Conservation (phyloP, 164 flowering plant species). For the Aristolochia californica region DNA sequence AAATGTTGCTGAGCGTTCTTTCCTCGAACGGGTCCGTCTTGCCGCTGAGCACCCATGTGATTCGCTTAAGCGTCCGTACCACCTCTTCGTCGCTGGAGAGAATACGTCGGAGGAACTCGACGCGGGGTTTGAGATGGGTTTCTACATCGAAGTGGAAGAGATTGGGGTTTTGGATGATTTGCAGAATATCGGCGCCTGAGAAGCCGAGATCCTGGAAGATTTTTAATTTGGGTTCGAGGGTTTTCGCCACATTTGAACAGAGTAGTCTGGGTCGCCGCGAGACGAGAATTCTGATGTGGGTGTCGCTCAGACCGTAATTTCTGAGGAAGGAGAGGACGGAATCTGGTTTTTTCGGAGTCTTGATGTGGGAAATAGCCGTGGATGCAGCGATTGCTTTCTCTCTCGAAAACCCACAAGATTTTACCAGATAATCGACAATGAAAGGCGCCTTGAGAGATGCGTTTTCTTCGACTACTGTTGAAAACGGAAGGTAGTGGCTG, state of each 20-base stretch:
- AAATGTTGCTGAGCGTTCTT: conserved; percentile 2
- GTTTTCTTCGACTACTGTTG: too few relatives aligned
- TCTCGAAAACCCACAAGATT: too few relatives aligned
- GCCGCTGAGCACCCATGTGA: background rate
- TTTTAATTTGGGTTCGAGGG: conserved; percentile 13
- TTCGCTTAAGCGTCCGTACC: conserved; percentile 1
- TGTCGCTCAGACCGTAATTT: conserved; percentile 6
- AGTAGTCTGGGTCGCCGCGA: conserved; percentile 6
- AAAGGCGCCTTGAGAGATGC: too few relatives aligned
- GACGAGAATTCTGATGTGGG: conserved; percentile 5
- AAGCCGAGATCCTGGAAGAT: conserved; percentile 10
- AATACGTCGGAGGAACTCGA: conserved; percentile 6
- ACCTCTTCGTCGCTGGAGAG: conserved; percentile 11
- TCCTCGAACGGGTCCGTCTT: background rate
- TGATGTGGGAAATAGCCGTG: too few relatives aligned
- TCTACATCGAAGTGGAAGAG: background rate
- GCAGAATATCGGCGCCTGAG: conserved; percentile 7
- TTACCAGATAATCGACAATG: too few relatives aligned
- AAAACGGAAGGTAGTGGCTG: too few relatives aligned
- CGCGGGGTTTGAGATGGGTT: background rate
- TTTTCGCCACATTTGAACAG: conserved; percentile 9
- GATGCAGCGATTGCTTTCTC: too few relatives aligned
- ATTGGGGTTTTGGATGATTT: background rate
- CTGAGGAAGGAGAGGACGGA: conserved; percentile 11
- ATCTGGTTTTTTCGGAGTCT: conserved; percentile 7